Evolutionary conservation across 257 asterid species (phyloP).

Genomic region (Solanum sparsipilum): DNA sequence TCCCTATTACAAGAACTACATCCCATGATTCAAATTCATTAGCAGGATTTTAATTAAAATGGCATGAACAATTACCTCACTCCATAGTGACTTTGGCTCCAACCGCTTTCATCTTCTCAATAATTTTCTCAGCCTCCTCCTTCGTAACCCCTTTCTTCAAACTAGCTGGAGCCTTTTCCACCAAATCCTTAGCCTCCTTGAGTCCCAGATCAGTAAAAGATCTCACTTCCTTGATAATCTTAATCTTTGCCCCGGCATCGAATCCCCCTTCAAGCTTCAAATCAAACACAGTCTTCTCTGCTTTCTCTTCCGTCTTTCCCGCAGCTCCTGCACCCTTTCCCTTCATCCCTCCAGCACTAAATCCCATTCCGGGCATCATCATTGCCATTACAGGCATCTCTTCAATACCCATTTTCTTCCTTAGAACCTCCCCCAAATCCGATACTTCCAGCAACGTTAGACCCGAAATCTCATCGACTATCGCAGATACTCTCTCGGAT

Average conservation of each 20-base stretch:
- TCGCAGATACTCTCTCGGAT: slow-evolving; percentile 32
- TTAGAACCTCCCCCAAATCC: slow-evolving; percentile 49
- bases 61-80: slow-evolving; percentile 40
- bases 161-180: slow-evolving; percentile 85
- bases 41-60: background rate
- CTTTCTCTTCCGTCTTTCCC: slow-evolving; percentile 47
- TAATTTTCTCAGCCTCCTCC: slow-evolving; percentile 84
- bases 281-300: slow-evolving; percentile 80
- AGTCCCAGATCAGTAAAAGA: slow-evolving; percentile 75
- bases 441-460: slow-evolving; percentile 64
- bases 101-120: slow-evolving; percentile 66
- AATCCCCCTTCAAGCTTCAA: slow-evolving; percentile 89
- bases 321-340: slow-evolving; percentile 43
- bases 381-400: slow-evolving; percentile 82
- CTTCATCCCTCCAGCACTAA: slow-evolving; percentile 44
- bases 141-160: slow-evolving; percentile 91
- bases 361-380: slow-evolving; percentile 81
- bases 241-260: slow-evolving; percentile 60
- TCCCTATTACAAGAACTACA: background rate
- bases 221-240: slow-evolving; percentile 91
- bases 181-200: slow-evolving; percentile 95
- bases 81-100: slow-evolving; percentile 84
- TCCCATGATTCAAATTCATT: background rate
- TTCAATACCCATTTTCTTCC: slow-evolving; percentile 53
- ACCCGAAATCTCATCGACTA: slow-evolving; percentile 54